These are phyloP conservation scores for Aspergillus phoenicis DNA, from an alignment of 2,329 filamentous ascomycete species.

Conservation along the genomic window DNA sequence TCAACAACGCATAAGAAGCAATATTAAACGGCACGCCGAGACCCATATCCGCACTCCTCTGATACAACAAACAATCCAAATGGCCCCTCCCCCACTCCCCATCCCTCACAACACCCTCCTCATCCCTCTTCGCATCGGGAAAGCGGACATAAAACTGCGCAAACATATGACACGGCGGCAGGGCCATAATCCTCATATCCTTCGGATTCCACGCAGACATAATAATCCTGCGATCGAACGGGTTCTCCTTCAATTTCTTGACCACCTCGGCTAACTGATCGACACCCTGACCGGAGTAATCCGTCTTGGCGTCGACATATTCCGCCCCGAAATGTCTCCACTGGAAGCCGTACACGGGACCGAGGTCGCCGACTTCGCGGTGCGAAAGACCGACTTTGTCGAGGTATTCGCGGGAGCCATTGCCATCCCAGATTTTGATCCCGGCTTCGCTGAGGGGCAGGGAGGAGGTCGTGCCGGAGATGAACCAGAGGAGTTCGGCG, in stretches of 20 bases:
- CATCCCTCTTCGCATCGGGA: constrained; percentile 47
- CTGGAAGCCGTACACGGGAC: constrained; percentile 97
- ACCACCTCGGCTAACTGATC: constrained; percentile 94
- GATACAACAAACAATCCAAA: constrained; percentile 87
- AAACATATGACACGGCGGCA: constrained; percentile 97
- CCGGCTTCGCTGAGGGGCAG: constrained; percentile 73
- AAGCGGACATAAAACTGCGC: constrained; percentile 92
- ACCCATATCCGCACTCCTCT: constrained; percentile 94
- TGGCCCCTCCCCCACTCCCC: constrained; percentile 58
- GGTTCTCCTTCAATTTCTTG: constrained; percentile 76
- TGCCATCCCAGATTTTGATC: constrained; percentile 98
- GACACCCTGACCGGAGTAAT: constrained; percentile 86
- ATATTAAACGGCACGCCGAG: constrained; percentile 98
- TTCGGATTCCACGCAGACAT: constrained; percentile 91
- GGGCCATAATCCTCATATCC: constrained; percentile 82
- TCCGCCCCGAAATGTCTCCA: constrained; percentile 97
- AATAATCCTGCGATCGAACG: constrained; percentile 88
- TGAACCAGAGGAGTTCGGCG: constrained; percentile 94
- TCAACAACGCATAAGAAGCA: constrained; percentile 87
- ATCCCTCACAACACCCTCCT: constrained; percentile 26
- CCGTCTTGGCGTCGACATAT: constrained; percentile 75
- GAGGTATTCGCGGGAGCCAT: constrained; percentile 86
- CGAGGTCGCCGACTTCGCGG: constrained; percentile 84
- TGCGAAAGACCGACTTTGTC: constrained; percentile 80
- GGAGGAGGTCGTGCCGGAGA: constrained; percentile 81